Percentiles rank a stretch among this genome's conserved stretches.
Conservation (phyloP, 2,329 filamentous ascomycete genomes). For the Penicillium sumatraense region DNA sequence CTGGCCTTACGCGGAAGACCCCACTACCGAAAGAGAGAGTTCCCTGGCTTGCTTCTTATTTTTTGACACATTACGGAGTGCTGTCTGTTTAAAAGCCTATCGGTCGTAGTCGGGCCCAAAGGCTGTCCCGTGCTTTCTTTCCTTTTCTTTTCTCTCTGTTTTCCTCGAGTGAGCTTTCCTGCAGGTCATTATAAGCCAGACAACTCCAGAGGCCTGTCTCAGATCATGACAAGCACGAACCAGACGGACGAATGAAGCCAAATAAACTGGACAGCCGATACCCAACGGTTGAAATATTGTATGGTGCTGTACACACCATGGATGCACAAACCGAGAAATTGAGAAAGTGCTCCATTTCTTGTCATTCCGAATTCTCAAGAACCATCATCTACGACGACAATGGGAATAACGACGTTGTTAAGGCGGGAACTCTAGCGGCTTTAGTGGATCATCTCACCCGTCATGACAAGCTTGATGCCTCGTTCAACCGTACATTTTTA, state of each 20-base stretch:
- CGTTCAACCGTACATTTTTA: constrained; percentile 93
- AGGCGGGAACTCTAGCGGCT: constrained; percentile 73
- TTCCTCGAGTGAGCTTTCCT: background rate
- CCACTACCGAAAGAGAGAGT: constrained; percentile 7
- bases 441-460: constrained; percentile 90
- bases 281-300: constrained; percentile 1
- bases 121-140: background rate
- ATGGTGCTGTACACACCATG: constrained; percentile 4
- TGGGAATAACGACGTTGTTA: constrained; percentile 18
- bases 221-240: background rate
- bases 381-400: constrained; percentile 15
- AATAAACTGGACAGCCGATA: background rate
- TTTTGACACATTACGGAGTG: constrained; percentile 1
- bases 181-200: background rate
- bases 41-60: background rate
- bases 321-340: background rate
- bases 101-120: background rate
- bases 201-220: background rate
- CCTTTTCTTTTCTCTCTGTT: background rate
- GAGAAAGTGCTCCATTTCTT: constrained; percentile 6
- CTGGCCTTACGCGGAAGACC: constrained; percentile 8
- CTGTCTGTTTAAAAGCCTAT: background rate
- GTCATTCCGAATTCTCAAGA: constrained; percentile 10
- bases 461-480: constrained; percentile 88
- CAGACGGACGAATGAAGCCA: constrained; percentile 4